Evolutionary conservation across 495 filamentous ascomycete genomes (phyloP), one percentile per base, ranked within the genome.

Genomic region (Aspergillus carlsbadensis): DNA sequence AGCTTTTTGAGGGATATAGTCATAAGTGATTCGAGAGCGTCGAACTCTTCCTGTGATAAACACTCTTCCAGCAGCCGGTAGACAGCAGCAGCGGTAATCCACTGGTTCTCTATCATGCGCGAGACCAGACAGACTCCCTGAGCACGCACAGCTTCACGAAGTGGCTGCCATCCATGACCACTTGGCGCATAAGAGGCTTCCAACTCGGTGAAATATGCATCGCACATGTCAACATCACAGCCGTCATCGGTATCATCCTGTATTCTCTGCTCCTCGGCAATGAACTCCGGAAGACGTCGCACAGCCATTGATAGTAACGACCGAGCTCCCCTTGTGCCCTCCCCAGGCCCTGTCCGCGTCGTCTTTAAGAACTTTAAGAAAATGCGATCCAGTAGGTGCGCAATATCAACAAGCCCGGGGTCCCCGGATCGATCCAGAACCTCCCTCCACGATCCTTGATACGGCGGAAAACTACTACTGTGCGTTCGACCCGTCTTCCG

Each of bases 271-370:
- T 88, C 82, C 15, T 76, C 71, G 3, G 72, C 68, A 56, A 91
- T 86, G 68, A 84, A 88, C 7, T 77, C 73, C 0, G 88, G 87
- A 8, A 90, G 67, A 26, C 79, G 78, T 56, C 84, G 78, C 29
- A 85, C 68, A 53, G 83, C 84, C 74, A 85, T 87, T 5, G 84
- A 81, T n/a, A 89, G 65, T 20, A 91, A 70, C 10, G 86, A 86
- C 26, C 81, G 73, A 15, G 78, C 66, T n/a, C 70, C 74, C 18
- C 55, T 64, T 20, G 15, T 31, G 11, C 18, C 51, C n/a, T 37
- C 39, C 17, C 17, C 10, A 44, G 40, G 11, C 24, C 41, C 13
- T 21, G 65, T 31, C 15, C 64, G 63, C 11, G 74, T 77, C 26
- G 66, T 77, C 34, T 46, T 58, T 34, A 78, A 61, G 42, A 78